A percentile compares a stretch with the other conserved stretches of the same genome.
phyloP scores from a whole-genome alignment of 495 filamentous ascomycete species.

The Schizothecium vesticola region DNA sequence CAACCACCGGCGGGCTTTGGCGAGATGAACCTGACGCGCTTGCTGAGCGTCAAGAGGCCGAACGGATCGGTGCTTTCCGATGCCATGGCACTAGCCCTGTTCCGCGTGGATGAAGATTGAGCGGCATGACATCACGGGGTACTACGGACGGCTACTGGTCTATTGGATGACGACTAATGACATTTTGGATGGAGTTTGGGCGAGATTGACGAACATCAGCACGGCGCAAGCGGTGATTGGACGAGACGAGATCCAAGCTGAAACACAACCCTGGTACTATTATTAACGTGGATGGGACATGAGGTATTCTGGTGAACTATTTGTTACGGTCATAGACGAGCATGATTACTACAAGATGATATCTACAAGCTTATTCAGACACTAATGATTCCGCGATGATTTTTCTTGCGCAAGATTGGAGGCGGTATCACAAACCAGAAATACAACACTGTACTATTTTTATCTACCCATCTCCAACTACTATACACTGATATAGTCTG shows the following conservation, averaged over 20 bases:
- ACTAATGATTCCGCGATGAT: not conserved
- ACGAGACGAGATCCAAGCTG: not conserved
- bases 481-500: not conserved
- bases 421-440: not conserved
- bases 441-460: not conserved
- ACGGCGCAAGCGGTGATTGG: not conserved
- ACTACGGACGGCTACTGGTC: not conserved
- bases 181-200: not conserved
- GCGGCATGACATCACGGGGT: not conserved
- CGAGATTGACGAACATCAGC: not conserved
- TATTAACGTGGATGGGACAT: not conserved
- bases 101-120: slow-evolving; percentile 23
- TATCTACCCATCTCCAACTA: not conserved
- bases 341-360: not conserved
- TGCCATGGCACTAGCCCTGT: slow-evolving; percentile 30
- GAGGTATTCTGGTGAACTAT: not conserved
- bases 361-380: not conserved
- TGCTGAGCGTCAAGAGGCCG: slow-evolving; percentile 28
- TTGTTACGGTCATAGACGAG: not conserved
- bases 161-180: not conserved
- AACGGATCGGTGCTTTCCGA: slow-evolving; percentile 24
- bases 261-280: not conserved
- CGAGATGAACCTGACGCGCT: slow-evolving; percentile 22
- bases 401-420: not conserved
- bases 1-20: not conserved